Base-by-base conservation (phyloP, 495 filamentous ascomycete genomes). In the Tuber umbilicatum region DNA sequence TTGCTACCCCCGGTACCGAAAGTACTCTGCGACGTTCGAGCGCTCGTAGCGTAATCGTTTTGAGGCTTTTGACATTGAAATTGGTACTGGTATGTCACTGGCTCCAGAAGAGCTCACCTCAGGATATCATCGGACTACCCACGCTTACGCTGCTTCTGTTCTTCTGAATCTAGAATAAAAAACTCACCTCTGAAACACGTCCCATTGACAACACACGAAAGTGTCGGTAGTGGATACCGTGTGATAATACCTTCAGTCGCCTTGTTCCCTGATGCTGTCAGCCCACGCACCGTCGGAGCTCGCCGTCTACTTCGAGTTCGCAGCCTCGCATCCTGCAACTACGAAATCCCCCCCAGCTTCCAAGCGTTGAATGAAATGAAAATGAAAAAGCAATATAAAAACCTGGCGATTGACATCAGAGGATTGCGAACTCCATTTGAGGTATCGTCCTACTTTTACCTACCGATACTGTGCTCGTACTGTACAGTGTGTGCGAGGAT, bases 401-500 rank as follows among this genome's bases (percentile, higher is more conserved):
- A 96, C 70, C 87, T 97, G 40, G 88, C 96, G 70, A 89, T 97
- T 68, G 88, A 94, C 38, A 88, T 93, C 5, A 94, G 94, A 10
- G 94, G 79, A 85, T 97, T 73, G 90, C 92, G 23, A 89, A 87
- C 27, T 97, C 97, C 80, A 5, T 60, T 60, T 60, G 50, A n/a
- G 27, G 50, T 55, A n/a, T 27, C 23, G 23, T 55, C n/a, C 23
- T 55, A 27, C 23, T 27, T 55, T 55, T 55, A 12, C 50, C 10
- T 27, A 9, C 45, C 19, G 2, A 5, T 50, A 3, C 6, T 10
- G n/a, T n/a, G n/a, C n/a, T n/a, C n/a, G n/a, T n/a, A n/a, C n/a
- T n/a, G n/a, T n/a, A n/a, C n/a, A n/a, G n/a, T 17, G 19, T 19
- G 27, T 17, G 12, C 27, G 27, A 10, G 50, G 50, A 31, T 5